Base-by-base conservation (phyloP, 2,329 filamentous ascomycete species). In the Tolypocladium tropicale region DNA sequence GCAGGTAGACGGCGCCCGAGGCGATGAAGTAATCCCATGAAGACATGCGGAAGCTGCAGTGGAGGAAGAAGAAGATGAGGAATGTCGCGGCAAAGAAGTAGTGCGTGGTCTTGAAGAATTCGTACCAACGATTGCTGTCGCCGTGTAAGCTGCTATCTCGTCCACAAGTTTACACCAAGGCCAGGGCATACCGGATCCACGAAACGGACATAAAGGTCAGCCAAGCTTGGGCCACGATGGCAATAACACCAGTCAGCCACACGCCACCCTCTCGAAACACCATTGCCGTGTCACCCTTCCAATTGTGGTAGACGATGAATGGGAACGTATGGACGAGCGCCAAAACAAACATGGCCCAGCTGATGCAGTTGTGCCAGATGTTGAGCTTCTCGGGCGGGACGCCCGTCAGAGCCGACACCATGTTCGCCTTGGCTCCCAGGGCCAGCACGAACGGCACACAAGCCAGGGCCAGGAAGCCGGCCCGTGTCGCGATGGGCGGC, bases 21-120 rank as follows among this genome's bases (percentile, higher is more conserved):
- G 77, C 81, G 58, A 85, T 78, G 63, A 85, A 84, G 63, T 84
- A 85, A 67, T 84, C 77, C 78, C 78, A 83, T 2, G 80, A 81
- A 1, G 77, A 74, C 14, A 84, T 69, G 0, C 70, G 73, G 64
- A 76, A 78, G 63, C 80, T 76, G 63, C 81, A 84, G 66, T 85
- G 82, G 53, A 82, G 72, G 67, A 85, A 84, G 66, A 85, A 78
- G 62, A 82, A 81, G 10, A 84, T 53, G 21, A 83, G 68, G 60
- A 84, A 85, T 1, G 82, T 61, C 4, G 79, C 59, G 0, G 76
- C 80, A 4, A 75, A 74, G 23, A 80, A 56, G 57, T 78, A 75
- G 61, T 85, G 82, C 0, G 78, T 76, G 4, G 72, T 72, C 60
- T 84, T 84, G 76, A 85, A 85, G 62, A 82, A 79, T 59, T 85